Conservation (phyloP, 768 basidiomycete genomes). For the Russula vinacea region DNA sequence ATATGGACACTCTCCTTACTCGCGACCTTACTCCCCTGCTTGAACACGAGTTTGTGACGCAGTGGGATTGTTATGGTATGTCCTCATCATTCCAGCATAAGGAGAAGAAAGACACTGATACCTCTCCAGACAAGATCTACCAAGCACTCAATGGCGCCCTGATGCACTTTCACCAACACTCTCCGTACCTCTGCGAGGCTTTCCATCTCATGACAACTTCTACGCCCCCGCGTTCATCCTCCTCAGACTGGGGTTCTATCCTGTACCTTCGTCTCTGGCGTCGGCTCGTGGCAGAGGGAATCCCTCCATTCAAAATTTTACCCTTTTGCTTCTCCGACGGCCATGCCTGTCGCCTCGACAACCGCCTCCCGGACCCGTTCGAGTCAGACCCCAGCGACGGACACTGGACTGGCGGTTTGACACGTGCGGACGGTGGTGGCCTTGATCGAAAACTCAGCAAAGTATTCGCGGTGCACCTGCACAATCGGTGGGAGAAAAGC, state of each 20-base stretch:
- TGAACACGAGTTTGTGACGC: constrained; percentile 95
- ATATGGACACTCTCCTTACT: constrained; percentile 94
- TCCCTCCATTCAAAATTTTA: constrained; percentile 86
- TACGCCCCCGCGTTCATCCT: constrained; percentile 65
- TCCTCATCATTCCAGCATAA: background rate
- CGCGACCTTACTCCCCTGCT: constrained; percentile 81
- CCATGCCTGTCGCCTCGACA: constrained; percentile 87
- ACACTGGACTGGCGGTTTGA: constrained; percentile 66
- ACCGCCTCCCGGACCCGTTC: constrained; percentile 92
- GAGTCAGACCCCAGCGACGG: constrained; percentile 43
- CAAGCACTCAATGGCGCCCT: constrained; percentile 78
- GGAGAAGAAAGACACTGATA: background rate
- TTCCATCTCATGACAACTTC: constrained; percentile 76
- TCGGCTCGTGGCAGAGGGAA: constrained; percentile 63
- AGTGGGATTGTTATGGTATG: constrained; percentile 98
- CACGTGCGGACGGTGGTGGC: constrained; percentile 57
- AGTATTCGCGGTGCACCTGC: constrained; percentile 87
- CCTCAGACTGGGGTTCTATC: constrained; percentile 91
- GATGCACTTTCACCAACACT: constrained; percentile 87
- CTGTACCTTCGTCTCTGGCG: constrained; percentile 93
- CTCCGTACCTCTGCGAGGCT: constrained; percentile 95
- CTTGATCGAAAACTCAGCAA: constrained; percentile 60
- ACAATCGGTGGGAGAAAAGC: constrained; percentile 92
- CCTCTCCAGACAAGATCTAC: constrained; percentile 26
- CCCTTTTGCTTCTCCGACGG: constrained; percentile 96